These are phyloP conservation scores for Exserohilum turcica DNA, from an alignment of 2,329 filamentous ascomycete species.

Conservation along the genomic window DNA sequence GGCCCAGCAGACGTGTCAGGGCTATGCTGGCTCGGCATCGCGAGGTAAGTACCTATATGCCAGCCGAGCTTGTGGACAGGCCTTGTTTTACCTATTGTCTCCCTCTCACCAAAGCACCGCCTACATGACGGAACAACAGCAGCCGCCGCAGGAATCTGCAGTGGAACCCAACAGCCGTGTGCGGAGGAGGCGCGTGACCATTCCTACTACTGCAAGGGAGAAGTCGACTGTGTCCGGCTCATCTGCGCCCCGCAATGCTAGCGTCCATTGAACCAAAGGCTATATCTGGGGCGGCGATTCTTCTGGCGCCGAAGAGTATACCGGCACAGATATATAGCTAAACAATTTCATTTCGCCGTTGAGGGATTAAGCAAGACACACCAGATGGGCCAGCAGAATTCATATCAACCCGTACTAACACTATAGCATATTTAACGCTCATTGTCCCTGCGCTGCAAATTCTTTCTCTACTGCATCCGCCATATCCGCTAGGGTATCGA, in stretches of 20 bases:
- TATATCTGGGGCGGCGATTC: background rate
- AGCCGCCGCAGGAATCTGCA: background rate
- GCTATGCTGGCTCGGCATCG: background rate
- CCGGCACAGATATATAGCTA: background rate
- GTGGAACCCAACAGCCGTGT: background rate
- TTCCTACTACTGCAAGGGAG: background rate
- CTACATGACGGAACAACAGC: background rate
- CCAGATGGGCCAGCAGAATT: background rate
- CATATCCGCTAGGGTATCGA: constrained; percentile 64
- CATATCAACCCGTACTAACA: background rate
- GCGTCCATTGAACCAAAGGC: background rate
- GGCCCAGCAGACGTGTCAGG: background rate
- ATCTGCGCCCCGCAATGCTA: constrained; percentile 1
- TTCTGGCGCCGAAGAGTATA: constrained; percentile 1
- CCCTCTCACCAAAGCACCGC: background rate
- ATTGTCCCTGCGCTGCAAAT: constrained; percentile 17
- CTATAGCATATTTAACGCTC: background rate
- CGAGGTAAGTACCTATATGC: no score
- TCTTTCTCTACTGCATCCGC: constrained; percentile 59
- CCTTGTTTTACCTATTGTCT: background rate
- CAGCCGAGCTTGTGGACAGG: background rate
- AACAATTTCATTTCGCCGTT: background rate
- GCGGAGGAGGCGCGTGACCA: background rate
- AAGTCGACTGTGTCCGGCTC: background rate
- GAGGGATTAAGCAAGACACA: background rate